These are phyloP conservation scores for Microbotryomycetes sp. DNA, from an alignment of 1,284 basidiomycete genomes.

Conservation along the genomic window DNA sequence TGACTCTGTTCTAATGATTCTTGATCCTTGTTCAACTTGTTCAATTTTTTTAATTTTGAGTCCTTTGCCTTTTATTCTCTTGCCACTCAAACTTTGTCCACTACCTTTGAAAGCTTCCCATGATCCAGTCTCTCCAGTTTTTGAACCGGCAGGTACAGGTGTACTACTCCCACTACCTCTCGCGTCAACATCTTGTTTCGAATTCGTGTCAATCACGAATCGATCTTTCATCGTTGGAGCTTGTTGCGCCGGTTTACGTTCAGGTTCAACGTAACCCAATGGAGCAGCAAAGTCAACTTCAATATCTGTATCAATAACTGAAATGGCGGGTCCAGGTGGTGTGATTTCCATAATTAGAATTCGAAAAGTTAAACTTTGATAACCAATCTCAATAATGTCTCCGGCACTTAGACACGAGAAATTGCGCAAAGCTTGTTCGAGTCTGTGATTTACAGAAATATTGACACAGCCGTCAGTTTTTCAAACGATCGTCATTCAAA, in stretches of 20 bases:
- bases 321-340: constrained; percentile 74
- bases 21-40: constrained; percentile 69
- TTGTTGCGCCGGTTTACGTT: constrained; percentile 64
- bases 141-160: constrained; percentile 13
- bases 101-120: constrained; percentile 92
- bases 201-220: constrained; percentile 73
- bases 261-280: constrained; percentile 74
- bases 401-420: constrained; percentile 58
- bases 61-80: constrained; percentile 87
- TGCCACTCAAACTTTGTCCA: constrained; percentile 77
- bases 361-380: constrained; percentile 77
- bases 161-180: constrained; percentile 36
- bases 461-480: no score
- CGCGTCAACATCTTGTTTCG: constrained; percentile 41
- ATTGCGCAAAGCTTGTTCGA: constrained; percentile 90
- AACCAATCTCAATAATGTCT: constrained; percentile 47
- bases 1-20: constrained; percentile 81
- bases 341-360: constrained; percentile 91
- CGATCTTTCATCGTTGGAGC: constrained; percentile 94
- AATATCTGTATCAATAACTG: constrained; percentile 89
- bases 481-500: not conserved
- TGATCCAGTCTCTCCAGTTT: constrained; percentile 13
- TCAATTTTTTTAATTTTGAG: constrained; percentile 74
- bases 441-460: constrained; percentile 56
- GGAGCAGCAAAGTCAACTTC: constrained; percentile 64